Evolutionary conservation across 1,139 yeast genomes (phyloP), one percentile per base, ranked within the genome.

Genomic region (Hemisphaericaspora xylanilytica): DNA sequence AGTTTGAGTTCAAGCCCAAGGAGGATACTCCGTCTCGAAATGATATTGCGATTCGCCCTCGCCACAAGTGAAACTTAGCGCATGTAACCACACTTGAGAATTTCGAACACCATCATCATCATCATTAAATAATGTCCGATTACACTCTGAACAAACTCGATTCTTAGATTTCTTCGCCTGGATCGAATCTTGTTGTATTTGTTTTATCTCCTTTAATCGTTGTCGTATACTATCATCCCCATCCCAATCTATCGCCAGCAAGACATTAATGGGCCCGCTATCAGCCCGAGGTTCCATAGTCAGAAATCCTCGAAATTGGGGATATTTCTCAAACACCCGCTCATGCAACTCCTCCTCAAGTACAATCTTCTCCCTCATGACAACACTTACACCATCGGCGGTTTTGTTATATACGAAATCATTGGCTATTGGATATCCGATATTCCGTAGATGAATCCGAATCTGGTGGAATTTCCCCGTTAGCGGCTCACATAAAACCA

Each of bases 391-490:
- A 1, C 28, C 29, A 6, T 34, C 32, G 3, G 39, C 40, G 1
- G 35, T 41, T 7, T 64, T 58, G 34, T 69, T 70, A 55, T 85
- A 85, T 12, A 81, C 57, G 8, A 73, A 73, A 54, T 86, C 95
- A 48, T 85, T 84, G 1, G 68, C 72, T 9, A 87, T 86, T 0
- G 95, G 92, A 47, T 57, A 66, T 0, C 88, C 87, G 37, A 83
- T 39, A 39, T 79, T 71, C 18, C 85, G 70, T 22, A 85, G 58
- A 60, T 85, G 95, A 6, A 85, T 81, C 38, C 95, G 65, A 16
- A 85, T 83, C 55, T 85, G 95, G 56, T 85, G 95, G 49, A 85
- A 83, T 49, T 85, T 70, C 0, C 95, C 95, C 0, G 92, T 80
- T 7, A 75, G 46, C 0, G 95, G 95, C 44, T 63, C 67, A 52